These are phyloP conservation scores for Tillandsia leiboldiana DNA, from an alignment of 176 grass and related monocot genomes.

Conservation along the genomic window DNA sequence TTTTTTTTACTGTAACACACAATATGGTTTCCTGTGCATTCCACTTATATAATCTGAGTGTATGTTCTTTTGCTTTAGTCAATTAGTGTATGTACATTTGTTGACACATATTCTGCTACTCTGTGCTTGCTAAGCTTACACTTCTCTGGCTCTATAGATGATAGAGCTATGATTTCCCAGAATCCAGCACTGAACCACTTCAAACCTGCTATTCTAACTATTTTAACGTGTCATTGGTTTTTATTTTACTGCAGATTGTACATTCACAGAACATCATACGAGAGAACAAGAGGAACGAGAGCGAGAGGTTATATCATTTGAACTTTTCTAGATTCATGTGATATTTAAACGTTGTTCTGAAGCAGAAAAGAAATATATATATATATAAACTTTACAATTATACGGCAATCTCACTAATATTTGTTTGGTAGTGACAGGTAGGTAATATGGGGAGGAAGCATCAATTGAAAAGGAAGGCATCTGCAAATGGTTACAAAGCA, in stretches of 20 bases:
- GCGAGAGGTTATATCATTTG: conserved; percentile 28
- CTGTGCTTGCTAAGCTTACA: no score
- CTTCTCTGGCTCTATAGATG: no score
- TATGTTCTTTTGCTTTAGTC: no score
- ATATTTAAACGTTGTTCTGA: not conserved
- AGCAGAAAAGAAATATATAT: not conserved
- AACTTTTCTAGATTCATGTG: not conserved
- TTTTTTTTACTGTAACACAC: no score
- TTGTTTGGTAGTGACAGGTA: no score
- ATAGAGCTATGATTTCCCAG: no score
- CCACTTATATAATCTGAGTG: no score
- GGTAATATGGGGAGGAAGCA: conserved; percentile 21
- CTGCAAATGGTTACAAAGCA: conserved; percentile 9
- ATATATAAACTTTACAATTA: no score
- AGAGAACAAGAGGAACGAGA: conserved; percentile 35
- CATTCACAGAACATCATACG: conserved; percentile 6
- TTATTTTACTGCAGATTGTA: conserved; percentile 32
- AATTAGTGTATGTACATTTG: no score
- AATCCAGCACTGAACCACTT: not conserved
- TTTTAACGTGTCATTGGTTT: not conserved
- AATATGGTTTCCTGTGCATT: no score
- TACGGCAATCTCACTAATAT: no score
- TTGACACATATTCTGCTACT: no score
- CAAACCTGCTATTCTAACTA: not conserved
- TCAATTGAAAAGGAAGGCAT: conserved; percentile 39